Base-by-base conservation (phyloP, 805 yeast species). In the Teunomyces barrocoloradensis region DNA sequence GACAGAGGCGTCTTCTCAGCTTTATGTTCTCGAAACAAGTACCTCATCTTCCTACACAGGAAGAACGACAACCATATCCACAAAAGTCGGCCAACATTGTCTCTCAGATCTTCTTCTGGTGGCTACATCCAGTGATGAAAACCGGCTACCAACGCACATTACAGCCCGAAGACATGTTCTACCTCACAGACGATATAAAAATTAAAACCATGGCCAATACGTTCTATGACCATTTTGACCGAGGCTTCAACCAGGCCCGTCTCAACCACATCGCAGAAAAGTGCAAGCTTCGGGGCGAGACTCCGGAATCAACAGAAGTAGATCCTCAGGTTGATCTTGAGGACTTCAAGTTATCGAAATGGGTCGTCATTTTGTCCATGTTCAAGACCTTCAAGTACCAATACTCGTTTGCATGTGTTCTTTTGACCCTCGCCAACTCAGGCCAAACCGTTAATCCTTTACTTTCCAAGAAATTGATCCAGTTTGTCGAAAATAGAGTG, bases 111-210 rank as follows among this genome's bases (percentile, higher is more conserved):
- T 78, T 82, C 55, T 81, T 85, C 60, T 75, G 84, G 80, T 87
- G 92, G 91, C 64, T 87, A 40, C 56, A 66, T 21, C 90, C 90
- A 0, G 55, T 87, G 35, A 65, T 87, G 71, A 66, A 64, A 12
- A 77, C 78, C 6, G 94, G 95, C 5, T 87, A 87, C 63, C 84
- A 81, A 61, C 73, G 94, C 58, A 85, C 91, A 0, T 65, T 87
- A 39, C 79, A 78, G 37, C 81, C 85, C 1, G 75, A 78, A 42
- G 94, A 87, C 64, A 60, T 86, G 53, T 86, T 52, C 53, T 53
- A 48, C 17, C 59, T 73, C 33, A 56, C 65, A 13, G 72, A 69
- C 29, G 66, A 67, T 33, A 53, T 68, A 34, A 64, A 66, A 44
- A 70, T 71, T 20, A 63, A 67, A 34, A 42, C 49, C 9, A 61